phyloP scores from a whole-genome alignment of 163 green algal genomes.

The Prototheca wickerhamii region DNA sequence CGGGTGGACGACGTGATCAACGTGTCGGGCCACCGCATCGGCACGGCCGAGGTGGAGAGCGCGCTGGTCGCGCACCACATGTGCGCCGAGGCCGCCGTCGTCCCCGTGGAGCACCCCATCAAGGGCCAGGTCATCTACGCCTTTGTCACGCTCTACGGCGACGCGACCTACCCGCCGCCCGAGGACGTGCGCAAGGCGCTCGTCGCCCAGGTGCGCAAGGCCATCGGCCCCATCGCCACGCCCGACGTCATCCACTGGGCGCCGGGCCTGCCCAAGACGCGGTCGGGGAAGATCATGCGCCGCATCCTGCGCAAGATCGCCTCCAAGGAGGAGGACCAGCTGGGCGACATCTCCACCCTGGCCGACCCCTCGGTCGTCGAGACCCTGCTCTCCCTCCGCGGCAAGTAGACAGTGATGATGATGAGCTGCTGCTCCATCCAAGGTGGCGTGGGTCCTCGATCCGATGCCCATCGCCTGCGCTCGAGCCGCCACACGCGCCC shows the following conservation, averaged over 20 bases:
- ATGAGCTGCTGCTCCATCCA: background rate
- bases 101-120: conserved; percentile 63
- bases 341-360: conserved; percentile 83
- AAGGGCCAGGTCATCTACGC: conserved; percentile 80
- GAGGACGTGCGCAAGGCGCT: conserved; percentile 62
- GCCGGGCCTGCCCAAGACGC: conserved; percentile 81
- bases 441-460: no score
- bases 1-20: conserved; percentile 83
- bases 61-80: conserved; percentile 51
- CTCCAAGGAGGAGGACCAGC: conserved; percentile 64
- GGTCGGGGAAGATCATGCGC: conserved; percentile 97
- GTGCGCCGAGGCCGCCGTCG: conserved; percentile 66
- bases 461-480: no score
- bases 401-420: conserved; percentile 29
- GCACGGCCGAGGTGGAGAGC: conserved; percentile 78
- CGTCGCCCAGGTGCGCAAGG: conserved; percentile 35
- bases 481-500: no score
- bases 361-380: conserved; percentile 65
- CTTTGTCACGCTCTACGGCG: conserved; percentile 62
- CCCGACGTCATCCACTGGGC: conserved; percentile 93
- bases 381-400: conserved; percentile 41
- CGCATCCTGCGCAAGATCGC: conserved; percentile 82
- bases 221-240: conserved; percentile 52
- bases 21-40: conserved; percentile 72
- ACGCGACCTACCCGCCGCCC: conserved; percentile 46